A percentile compares a stretch with the other conserved stretches of the same genome.
Evolutionary conservation across 2,329 filamentous ascomycete species (phyloP).

Genomic region (Microdochium bolleyi): DNA sequence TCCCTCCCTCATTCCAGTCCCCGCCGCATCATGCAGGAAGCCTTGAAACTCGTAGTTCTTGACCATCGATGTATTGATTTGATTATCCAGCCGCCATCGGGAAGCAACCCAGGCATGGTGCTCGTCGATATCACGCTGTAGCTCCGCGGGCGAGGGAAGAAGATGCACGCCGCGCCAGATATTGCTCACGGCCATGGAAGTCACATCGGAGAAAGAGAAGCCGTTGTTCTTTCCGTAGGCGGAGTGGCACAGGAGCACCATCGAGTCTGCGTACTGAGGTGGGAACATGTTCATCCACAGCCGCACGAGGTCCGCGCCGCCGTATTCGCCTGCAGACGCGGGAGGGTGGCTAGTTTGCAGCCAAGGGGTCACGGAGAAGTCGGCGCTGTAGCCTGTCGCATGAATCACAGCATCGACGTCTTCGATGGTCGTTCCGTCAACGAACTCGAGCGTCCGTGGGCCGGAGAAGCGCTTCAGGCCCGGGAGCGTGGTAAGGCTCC

Average conservation of each 20-base stretch:
- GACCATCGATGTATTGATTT: conserved; percentile 9
- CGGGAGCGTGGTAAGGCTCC: conserved; percentile 15
- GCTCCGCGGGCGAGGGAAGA: conserved; percentile 18
- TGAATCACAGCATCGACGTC: conserved; percentile 24
- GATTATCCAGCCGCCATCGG: conserved; percentile 10
- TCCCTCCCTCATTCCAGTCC: conserved; percentile 29
- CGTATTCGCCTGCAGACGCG: conserved; percentile 9
- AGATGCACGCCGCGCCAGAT: conserved; percentile 23
- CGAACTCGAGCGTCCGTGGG: conserved; percentile 14
- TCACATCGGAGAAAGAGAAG: conserved; percentile 25
- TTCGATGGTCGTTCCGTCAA: conserved; percentile 14
- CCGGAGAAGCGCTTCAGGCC: conserved; percentile 15
- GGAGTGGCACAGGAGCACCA: conserved; percentile 23
- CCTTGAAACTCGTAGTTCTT: conserved; percentile 23
- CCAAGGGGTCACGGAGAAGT: conserved; percentile 9
- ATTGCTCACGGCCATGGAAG: conserved; percentile 29
- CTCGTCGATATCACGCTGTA: conserved; percentile 16
- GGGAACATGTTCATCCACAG: conserved; percentile 33
- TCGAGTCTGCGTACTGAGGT: conserved; percentile 24
- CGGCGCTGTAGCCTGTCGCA: conserved; percentile 24
- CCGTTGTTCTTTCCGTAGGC: conserved; percentile 19
- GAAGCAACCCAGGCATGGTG: conserved; percentile 18
- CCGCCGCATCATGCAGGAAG: conserved; percentile 28
- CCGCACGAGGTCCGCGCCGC: conserved; percentile 16
- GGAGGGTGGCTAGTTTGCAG: conserved; percentile 6